A percentile compares a stretch with the other conserved stretches of the same genome.
These are phyloP conservation scores for Phytophthora kernoviae DNA, from an alignment of 352 stramenopile genomes.

Conservation along the genomic window DNA sequence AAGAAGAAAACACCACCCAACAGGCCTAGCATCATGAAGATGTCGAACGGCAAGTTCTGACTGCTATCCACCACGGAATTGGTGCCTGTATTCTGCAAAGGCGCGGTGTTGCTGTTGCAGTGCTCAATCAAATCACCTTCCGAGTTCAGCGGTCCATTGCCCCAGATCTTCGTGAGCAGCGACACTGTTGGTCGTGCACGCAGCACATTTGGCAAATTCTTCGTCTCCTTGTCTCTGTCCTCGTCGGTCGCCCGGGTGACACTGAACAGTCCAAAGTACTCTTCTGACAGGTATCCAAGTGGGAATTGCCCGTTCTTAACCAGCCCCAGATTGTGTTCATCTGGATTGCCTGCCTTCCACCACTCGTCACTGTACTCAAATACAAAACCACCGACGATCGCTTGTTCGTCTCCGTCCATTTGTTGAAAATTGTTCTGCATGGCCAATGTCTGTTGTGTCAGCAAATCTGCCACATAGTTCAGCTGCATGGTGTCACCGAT, in stretches of 20 bases:
- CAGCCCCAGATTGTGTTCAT: slow-evolving; percentile 57
- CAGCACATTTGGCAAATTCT: slow-evolving; percentile 38
- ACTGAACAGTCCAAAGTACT: slow-evolving; percentile 59
- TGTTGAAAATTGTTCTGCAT: slow-evolving; percentile 66
- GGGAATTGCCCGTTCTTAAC: slow-evolving; percentile 58
- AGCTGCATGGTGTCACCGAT: slow-evolving; percentile 50
- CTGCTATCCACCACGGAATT: slow-evolving; percentile 7
- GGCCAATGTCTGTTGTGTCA: slow-evolving; percentile 50
- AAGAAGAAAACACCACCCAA: slow-evolving; percentile 25
- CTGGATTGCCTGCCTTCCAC: slow-evolving; percentile 64
- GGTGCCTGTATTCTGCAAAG: background rate
- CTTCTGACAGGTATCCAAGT: slow-evolving; percentile 64
- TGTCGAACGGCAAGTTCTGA: background rate
- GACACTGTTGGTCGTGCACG: slow-evolving; percentile 55
- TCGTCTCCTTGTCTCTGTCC: slow-evolving; percentile 6
- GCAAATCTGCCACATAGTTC: slow-evolving; percentile 41
- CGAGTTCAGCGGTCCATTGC: slow-evolving; percentile 30
- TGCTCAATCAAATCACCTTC: slow-evolving; percentile 45
- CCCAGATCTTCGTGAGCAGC: slow-evolving; percentile 55
- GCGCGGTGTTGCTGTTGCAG: slow-evolving; percentile 23
- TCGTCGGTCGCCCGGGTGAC: slow-evolving; percentile 10
- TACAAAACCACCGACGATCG: slow-evolving; percentile 67
- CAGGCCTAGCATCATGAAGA: slow-evolving; percentile 18
- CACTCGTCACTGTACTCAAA: slow-evolving; percentile 84
- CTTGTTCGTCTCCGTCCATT: slow-evolving; percentile 49